These are phyloP conservation scores for Lophiotrema nucula DNA, from an alignment of 495 filamentous ascomycete species.

Conservation along the genomic window DNA sequence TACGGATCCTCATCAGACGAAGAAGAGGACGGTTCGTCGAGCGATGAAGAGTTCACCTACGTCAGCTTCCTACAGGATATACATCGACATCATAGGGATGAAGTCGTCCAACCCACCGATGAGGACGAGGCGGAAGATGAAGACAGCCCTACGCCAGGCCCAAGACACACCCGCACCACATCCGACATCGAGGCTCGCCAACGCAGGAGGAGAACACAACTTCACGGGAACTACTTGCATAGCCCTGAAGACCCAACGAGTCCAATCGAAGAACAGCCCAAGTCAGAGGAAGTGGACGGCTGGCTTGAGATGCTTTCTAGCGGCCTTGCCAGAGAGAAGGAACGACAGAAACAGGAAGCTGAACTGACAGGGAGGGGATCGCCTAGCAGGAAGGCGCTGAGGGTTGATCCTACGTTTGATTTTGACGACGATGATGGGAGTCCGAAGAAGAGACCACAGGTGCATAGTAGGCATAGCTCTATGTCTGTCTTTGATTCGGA, in stretches of 20 bases:
- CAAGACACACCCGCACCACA: not conserved
- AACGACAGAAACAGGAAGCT: not conserved
- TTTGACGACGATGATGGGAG: not conserved
- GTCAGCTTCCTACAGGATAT: no score
- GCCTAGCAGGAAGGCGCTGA: not conserved
- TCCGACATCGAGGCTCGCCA: not conserved
- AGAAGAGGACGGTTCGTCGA: not conserved
- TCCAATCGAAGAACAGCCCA: no score
- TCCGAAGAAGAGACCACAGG: not conserved
- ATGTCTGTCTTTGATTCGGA: no score
- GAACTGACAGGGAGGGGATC: not conserved
- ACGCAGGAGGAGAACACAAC: not conserved
- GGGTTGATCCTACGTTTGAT: not conserved
- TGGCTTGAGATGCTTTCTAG: not conserved
- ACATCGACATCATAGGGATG: no score
- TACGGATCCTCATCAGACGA: not conserved
- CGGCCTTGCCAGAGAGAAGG: not conserved
- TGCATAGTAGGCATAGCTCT: no score
- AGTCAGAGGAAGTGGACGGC: not conserved
- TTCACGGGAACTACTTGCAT: no score
- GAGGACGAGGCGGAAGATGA: no score
- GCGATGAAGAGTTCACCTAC: not conserved
- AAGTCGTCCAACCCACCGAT: no score
- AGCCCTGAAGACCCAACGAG: no score
- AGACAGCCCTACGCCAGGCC: not conserved